phyloP scores from a whole-genome alignment of 23 red algal genomes.

The Gracilaria gracilis region DNA sequence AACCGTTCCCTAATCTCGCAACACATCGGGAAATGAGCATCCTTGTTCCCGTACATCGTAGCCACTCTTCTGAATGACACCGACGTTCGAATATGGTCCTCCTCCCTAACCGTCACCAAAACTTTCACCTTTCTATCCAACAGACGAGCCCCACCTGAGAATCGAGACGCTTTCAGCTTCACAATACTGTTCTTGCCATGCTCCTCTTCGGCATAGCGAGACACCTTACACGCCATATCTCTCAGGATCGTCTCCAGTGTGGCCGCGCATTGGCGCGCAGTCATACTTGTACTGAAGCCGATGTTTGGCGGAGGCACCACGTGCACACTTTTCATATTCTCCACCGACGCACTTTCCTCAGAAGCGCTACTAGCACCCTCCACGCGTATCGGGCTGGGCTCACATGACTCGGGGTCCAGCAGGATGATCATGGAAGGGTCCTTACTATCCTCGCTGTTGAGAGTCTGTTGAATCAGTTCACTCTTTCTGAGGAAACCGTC shows the following conservation, averaged over 20 bases:
- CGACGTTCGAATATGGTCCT: slow-evolving; percentile 62
- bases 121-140: slow-evolving; percentile 63
- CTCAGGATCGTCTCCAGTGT: slow-evolving; percentile 68
- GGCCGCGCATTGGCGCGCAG: slow-evolving; percentile 63
- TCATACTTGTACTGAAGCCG: slow-evolving; percentile 72
- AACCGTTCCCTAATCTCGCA: slow-evolving; percentile 68
- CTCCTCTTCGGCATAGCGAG: slow-evolving; percentile 41
- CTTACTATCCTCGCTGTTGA: slow-evolving; percentile 68
- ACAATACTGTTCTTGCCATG: slow-evolving; percentile 1
- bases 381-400: neutral
- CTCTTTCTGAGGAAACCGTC: slow-evolving; percentile 61
- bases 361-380: slow-evolving; percentile 25
- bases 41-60: slow-evolving; percentile 35
- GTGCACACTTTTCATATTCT: slow-evolving; percentile 26
- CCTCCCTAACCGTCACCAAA: slow-evolving; percentile 59
- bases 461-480: slow-evolving; percentile 54
- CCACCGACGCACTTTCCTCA: slow-evolving; percentile 30
- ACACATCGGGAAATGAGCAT: slow-evolving; percentile 59
- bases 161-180: slow-evolving; percentile 18
- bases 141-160: slow-evolving; percentile 7
- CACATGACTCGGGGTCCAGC: slow-evolving; percentile 35
- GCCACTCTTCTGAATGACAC: slow-evolving; percentile 56
- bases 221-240: slow-evolving; percentile 66
- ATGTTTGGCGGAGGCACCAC: slow-evolving; percentile 20
- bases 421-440: slow-evolving; percentile 75